These are phyloP conservation scores for Candida takata DNA, from an alignment of 805 yeast genomes.

Conservation along the genomic window DNA sequence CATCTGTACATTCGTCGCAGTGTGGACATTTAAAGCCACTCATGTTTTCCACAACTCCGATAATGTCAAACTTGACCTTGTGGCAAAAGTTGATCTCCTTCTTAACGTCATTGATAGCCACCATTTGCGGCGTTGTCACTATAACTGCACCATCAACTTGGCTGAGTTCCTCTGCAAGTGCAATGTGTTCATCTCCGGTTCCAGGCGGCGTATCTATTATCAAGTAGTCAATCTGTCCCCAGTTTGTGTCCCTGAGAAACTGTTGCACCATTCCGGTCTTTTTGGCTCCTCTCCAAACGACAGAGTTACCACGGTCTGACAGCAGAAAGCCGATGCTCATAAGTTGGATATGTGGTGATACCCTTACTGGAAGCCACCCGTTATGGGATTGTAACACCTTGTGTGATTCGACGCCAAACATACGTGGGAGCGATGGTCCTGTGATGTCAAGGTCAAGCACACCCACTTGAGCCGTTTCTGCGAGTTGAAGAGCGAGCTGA, in stretches of 20 bases:
- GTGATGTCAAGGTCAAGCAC: conserved; percentile 92
- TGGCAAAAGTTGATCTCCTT: conserved; percentile 90
- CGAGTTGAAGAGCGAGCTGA: conserved; percentile 81
- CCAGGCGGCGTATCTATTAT: conserved; percentile 98
- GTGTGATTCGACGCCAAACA: conserved; percentile 82
- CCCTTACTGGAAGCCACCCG: conserved; percentile 89
- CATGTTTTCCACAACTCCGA: conserved; percentile 95
- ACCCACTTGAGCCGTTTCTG: conserved; percentile 71
- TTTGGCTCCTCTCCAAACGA: conserved; percentile 98
- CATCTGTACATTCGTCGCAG: conserved; percentile 87
- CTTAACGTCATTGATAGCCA: conserved; percentile 88
- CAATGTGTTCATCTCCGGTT: conserved; percentile 95
- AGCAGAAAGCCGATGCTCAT: conserved; percentile 68
- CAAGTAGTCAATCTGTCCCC: conserved; percentile 77
- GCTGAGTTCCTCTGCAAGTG: conserved; percentile 81
- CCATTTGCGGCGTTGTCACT: conserved; percentile 94
- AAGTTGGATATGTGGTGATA: conserved; percentile 36
- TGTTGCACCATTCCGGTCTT: conserved; percentile 97
- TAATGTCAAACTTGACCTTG: conserved; percentile 69
- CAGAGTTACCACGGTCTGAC: conserved; percentile 78
- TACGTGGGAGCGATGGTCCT: conserved; percentile 93
- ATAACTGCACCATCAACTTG: conserved; percentile 87
- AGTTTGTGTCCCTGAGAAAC: conserved; percentile 80
- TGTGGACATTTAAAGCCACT: conserved; percentile 93
- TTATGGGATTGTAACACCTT: conserved; percentile 74